Conservation (phyloP, 805 yeast species). For the Starmerella khaoyaiensis region DNA sequence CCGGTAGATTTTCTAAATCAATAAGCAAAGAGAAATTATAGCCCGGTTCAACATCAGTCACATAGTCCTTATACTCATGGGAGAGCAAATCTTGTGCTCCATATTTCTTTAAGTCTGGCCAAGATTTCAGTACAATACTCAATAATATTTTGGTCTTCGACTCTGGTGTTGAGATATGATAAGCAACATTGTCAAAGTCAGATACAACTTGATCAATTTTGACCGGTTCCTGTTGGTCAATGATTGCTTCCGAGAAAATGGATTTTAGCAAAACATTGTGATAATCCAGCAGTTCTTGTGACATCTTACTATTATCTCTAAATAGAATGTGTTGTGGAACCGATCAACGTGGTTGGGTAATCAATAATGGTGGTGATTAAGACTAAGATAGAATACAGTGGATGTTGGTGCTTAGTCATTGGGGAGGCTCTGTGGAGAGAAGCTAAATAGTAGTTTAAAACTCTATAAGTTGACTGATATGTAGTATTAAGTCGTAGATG, state of each 20-base stretch:
- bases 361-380: too few relatives aligned
- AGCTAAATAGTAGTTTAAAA: too few relatives aligned
- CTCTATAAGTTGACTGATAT: too few relatives aligned
- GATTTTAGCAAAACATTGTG: conserved; percentile 72
- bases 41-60: conserved; percentile 52
- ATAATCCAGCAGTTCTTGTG: conserved; percentile 76
- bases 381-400: too few relatives aligned
- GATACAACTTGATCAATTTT: conserved; percentile 72
- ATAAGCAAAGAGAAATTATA: conserved; percentile 68
- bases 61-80: conserved; percentile 41
- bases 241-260: conserved; percentile 59
- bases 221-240: conserved; percentile 36
- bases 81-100: conserved; percentile 36
- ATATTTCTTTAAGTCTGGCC: conserved; percentile 55
- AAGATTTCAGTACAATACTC: conserved; percentile 64
- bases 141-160: conserved; percentile 50
- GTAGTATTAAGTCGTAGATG: too few relatives aligned
- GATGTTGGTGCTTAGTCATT: too few relatives aligned
- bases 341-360: too few relatives aligned
- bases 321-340: too few relatives aligned
- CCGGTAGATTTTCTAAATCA: conserved; percentile 38
- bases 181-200: conserved; percentile 92
- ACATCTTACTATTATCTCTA: too few relatives aligned
- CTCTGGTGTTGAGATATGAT: conserved; percentile 82
- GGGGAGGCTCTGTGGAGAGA: too few relatives aligned